These are phyloP conservation scores for Colletotrichum sp. DNA, from an alignment of 2,329 filamentous ascomycete genomes.

Conservation along the genomic window DNA sequence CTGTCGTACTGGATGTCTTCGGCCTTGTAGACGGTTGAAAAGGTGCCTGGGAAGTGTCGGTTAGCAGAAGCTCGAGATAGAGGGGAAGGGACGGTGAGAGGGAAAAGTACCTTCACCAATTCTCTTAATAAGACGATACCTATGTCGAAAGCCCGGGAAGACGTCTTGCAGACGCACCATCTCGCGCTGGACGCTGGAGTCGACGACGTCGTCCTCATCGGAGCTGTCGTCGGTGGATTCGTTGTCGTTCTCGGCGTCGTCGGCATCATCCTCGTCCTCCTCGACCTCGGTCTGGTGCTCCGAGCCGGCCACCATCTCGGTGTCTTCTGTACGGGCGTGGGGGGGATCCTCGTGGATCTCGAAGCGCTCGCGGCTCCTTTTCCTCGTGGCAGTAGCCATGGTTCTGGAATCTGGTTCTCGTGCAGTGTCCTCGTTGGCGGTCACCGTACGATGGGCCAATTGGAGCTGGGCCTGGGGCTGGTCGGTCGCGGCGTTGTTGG, in stretches of 20 bases:
- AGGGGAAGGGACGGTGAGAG: conserved; percentile 12
- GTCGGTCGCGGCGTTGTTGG: not conserved
- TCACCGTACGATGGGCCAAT: conserved; percentile 17
- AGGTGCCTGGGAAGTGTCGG: conserved; percentile 72
- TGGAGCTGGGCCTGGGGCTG: not conserved
- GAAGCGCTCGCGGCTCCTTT: conserved; percentile 42
- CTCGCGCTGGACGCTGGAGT: conserved; percentile 77
- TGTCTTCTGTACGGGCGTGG: conserved; percentile 47
- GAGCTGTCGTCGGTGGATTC: conserved; percentile 44
- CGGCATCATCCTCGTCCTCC: conserved; percentile 44
- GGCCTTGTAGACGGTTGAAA: conserved; percentile 98
- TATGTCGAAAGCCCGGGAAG: conserved; percentile 82
- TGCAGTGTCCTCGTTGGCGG: not conserved
- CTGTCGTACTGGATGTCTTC: conserved; percentile 87
- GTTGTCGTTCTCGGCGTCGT: conserved; percentile 42
- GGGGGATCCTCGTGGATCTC: conserved; percentile 54
- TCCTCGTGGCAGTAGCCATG: conserved; percentile 18
- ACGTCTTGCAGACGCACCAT: conserved; percentile 84
- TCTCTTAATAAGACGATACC: conserved; percentile 90
- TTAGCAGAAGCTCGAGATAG: not conserved
- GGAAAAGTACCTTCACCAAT: conserved; percentile 85
- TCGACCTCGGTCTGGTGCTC: conserved; percentile 39
- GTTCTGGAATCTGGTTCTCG: not conserved
- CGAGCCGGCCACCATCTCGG: conserved; percentile 53
- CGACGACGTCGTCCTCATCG: conserved; percentile 68